These are phyloP conservation scores for Nematodospora anomalae DNA, from an alignment of 1,139 yeast genomes.

Conservation along the genomic window DNA sequence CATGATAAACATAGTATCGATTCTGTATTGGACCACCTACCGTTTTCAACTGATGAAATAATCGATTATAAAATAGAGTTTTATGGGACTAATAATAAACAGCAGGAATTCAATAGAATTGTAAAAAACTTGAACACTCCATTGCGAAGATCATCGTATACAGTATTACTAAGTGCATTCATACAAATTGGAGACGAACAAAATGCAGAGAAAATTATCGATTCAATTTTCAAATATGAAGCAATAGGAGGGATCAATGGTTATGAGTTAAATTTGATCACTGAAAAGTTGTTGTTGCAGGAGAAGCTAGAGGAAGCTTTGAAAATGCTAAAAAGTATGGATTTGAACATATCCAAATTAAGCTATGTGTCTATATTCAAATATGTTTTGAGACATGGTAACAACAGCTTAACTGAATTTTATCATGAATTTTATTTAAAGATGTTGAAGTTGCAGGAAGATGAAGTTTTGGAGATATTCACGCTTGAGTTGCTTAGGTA, in stretches of 20 bases:
- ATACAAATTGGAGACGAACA: conserved; percentile 26
- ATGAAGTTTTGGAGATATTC: conserved; percentile 4
- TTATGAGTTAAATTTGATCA: conserved; percentile 29
- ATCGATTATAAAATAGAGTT: conserved; percentile 17
- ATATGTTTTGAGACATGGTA: conserved; percentile 12
- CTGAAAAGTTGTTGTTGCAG: conserved; percentile 27
- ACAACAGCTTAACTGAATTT: conserved; percentile 1
- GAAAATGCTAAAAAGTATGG: conserved; percentile 21
- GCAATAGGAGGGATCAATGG: conserved; percentile 23
- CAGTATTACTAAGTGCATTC: conserved; percentile 34
- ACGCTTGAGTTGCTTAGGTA: conserved; percentile 13
- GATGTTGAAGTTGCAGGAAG: conserved; percentile 5
- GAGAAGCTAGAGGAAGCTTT: conserved; percentile 25
- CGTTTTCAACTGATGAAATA: conserved; percentile 5
- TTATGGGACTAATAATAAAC: conserved; percentile 16
- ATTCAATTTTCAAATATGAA: conserved; percentile 29
- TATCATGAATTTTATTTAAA: conserved; percentile 3
- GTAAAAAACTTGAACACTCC: conserved; percentile 29
- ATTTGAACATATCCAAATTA: conserved; percentile 23
- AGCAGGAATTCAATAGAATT: conserved; percentile 19
- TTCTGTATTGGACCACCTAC: conserved; percentile 1
- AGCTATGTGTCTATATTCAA: conserved; percentile 28
- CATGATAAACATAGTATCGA: conserved; percentile 1
- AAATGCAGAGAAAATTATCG: conserved; percentile 32
- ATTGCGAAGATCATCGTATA: conserved; percentile 32